phyloP scores from a whole-genome alignment of 2,329 filamentous ascomycete genomes.

The Rutstroemia sp. region DNA sequence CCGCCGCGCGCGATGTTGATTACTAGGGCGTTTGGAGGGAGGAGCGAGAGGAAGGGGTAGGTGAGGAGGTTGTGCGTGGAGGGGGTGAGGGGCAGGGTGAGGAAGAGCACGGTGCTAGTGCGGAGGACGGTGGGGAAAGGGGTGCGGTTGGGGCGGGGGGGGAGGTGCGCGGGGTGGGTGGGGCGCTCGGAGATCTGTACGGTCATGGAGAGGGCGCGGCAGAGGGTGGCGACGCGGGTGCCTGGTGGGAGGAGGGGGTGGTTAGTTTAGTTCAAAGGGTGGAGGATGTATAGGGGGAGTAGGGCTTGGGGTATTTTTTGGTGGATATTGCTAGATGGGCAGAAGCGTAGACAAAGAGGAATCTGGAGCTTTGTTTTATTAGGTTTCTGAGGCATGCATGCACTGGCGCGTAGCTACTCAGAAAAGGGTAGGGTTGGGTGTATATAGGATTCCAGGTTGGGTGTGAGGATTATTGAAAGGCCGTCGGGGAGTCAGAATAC shows the following conservation, averaged over 20 bases:
- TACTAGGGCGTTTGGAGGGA: constrained; percentile 20
- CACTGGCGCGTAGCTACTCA: too few species aligned
- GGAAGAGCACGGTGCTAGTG: constrained; percentile 18
- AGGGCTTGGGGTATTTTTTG: neutral
- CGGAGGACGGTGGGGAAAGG: constrained; percentile 15
- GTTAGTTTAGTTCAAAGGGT: neutral
- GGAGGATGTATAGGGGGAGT: neutral
- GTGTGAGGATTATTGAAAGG: too few species aligned
- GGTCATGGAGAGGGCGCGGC: constrained; percentile 17
- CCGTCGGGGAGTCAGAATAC: too few species aligned
- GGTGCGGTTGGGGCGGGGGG: constrained; percentile 12
- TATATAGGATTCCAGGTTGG: too few species aligned
- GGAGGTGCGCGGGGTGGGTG: neutral
- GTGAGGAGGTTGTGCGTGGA: constrained; percentile 23
- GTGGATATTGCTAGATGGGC: neutral
- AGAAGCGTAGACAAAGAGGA: too few species aligned
- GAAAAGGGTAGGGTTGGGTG: too few species aligned
- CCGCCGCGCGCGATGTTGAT: constrained; percentile 30
- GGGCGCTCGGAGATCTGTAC: constrained; percentile 18
- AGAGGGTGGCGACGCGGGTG: constrained; percentile 1
- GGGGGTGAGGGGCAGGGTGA: constrained; percentile 19
- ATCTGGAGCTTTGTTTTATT: too few species aligned
- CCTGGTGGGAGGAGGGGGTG: neutral
- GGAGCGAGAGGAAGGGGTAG: constrained; percentile 16
- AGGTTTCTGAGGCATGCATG: too few species aligned